Evolutionary conservation across 1,284 basidiomycete species (phyloP).

Genomic region (Fomitopsis palustris): DNA sequence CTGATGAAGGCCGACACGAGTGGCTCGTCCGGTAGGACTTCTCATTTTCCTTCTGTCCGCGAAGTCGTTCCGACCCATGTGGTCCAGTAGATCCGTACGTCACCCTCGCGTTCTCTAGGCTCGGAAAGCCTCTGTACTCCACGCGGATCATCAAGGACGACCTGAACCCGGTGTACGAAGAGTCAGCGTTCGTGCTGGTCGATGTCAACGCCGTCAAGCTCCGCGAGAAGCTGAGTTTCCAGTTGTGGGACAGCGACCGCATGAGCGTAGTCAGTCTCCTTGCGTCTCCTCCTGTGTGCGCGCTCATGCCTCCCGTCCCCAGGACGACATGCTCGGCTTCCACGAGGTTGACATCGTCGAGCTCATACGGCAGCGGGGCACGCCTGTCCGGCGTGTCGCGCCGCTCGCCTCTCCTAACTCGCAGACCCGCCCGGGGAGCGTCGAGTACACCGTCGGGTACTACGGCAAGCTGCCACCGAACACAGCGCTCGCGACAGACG

Average conservation of each 20-base stretch:
- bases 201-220: slow-evolving; percentile 68
- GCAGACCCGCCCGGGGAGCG: slow-evolving; percentile 22
- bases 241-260: slow-evolving; percentile 78
- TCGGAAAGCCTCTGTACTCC: slow-evolving; percentile 68
- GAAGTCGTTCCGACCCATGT: neutral
- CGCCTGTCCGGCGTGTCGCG: slow-evolving; percentile 26
- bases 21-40: slow-evolving; percentile 52
- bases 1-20: slow-evolving; percentile 63
- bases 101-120: slow-evolving; percentile 31
- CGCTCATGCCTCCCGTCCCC: too few relatives aligned
- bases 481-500: slow-evolving; percentile 38
- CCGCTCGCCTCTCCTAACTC: slow-evolving; percentile 27
- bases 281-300: too few relatives aligned
- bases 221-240: slow-evolving; percentile 62
- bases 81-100: slow-evolving; percentile 33
- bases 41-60: neutral
- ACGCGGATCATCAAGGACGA: slow-evolving; percentile 69
- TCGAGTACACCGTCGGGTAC: slow-evolving; percentile 56
- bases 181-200: slow-evolving; percentile 69
- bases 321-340: slow-evolving; percentile 36
- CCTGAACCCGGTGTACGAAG: slow-evolving; percentile 73
- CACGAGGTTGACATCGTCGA: slow-evolving; percentile 30
- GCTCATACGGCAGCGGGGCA: slow-evolving; percentile 29
- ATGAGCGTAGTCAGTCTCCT: slow-evolving; percentile 33
- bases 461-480: slow-evolving; percentile 58